These are phyloP conservation scores for Madurella mycetomatis DNA, from an alignment of 2,329 filamentous ascomycete species.

Conservation along the genomic window DNA sequence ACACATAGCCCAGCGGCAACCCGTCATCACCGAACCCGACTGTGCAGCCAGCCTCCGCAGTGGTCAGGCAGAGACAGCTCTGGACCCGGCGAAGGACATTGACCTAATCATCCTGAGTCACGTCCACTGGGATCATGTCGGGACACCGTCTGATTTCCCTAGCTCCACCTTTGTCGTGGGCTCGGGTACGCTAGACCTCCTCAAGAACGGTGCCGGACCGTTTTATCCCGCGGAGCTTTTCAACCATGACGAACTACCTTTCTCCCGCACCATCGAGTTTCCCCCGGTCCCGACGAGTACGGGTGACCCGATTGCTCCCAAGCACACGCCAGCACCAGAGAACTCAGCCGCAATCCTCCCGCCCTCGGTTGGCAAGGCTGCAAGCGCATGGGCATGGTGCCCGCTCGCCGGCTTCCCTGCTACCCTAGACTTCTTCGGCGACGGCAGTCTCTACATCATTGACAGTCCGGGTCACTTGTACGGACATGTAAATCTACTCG, in stretches of 20 bases:
- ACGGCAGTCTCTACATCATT: constrained; percentile 43
- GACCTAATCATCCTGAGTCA: constrained; percentile 44
- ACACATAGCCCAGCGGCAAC: constrained; percentile 43
- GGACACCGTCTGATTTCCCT: constrained; percentile 49
- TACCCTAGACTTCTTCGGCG: constrained; percentile 43
- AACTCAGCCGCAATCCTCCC: constrained; percentile 20
- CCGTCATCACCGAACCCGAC: constrained; percentile 41
- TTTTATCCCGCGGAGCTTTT: constrained; percentile 30
- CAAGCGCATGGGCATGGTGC: constrained; percentile 35
- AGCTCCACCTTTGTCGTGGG: constrained; percentile 48
- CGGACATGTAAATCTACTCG: constrained; percentile 49
- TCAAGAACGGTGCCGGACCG: constrained; percentile 31
- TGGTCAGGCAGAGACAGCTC: constrained; percentile 9
- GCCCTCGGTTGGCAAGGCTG: constrained; percentile 3
- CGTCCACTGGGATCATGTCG: constrained; percentile 55
- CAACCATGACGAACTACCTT: constrained; percentile 28
- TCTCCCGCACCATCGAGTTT: constrained; percentile 38
- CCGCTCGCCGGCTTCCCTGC: constrained; percentile 41
- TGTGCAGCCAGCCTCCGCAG: constrained; percentile 35
- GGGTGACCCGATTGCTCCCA: constrained; percentile 8
- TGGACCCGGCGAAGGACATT: constrained; percentile 24
- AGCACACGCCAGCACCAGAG: constrained; percentile 19
- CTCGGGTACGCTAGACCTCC: constrained; percentile 39
- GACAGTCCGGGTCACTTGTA: constrained; percentile 48
- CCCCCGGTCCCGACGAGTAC: constrained; percentile 28